phyloP scores from a whole-genome alignment of 75 land plant species.

The Pinus tabuliformis region DNA sequence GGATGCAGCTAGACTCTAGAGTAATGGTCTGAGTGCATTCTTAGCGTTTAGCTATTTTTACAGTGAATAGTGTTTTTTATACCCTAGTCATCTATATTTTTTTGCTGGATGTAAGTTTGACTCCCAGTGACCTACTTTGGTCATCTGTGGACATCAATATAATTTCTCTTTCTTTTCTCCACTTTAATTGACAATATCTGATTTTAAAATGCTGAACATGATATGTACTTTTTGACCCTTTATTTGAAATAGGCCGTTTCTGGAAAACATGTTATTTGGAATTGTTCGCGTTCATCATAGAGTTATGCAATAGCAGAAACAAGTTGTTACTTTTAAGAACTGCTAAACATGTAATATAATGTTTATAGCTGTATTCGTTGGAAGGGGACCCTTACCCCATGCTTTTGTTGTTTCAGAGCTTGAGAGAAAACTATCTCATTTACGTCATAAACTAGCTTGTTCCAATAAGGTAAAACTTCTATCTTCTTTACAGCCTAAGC shows the following conservation, averaged over 20 bases:
- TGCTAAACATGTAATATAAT: background rate
- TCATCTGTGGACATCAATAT: too few species aligned
- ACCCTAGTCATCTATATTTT: too few species aligned
- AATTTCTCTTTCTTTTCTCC: too few species aligned
- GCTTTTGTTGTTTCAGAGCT: constrained; percentile 5
- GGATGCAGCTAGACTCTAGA: too few species aligned
- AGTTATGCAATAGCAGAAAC: too few species aligned
- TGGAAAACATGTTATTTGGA: background rate
- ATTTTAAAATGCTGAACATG: background rate
- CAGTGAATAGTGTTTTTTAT: too few species aligned
- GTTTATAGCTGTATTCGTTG: background rate
- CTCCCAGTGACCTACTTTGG: too few species aligned
- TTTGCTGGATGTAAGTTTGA: too few species aligned
- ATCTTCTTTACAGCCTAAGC: background rate
- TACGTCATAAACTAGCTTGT: background rate
- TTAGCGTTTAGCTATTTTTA: too few species aligned
- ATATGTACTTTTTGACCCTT: background rate
- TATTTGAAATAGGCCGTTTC: background rate
- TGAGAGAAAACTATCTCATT: constrained; percentile 1
- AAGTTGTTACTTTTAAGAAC: background rate
- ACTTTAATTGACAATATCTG: background rate
- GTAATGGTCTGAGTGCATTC: too few species aligned
- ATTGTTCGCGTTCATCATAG: background rate
- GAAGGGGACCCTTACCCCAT: background rate
- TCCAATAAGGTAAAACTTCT: background rate